Evolutionary conservation across 495 filamentous ascomycete genomes (phyloP).

Genomic region (Monascus purpureus): DNA sequence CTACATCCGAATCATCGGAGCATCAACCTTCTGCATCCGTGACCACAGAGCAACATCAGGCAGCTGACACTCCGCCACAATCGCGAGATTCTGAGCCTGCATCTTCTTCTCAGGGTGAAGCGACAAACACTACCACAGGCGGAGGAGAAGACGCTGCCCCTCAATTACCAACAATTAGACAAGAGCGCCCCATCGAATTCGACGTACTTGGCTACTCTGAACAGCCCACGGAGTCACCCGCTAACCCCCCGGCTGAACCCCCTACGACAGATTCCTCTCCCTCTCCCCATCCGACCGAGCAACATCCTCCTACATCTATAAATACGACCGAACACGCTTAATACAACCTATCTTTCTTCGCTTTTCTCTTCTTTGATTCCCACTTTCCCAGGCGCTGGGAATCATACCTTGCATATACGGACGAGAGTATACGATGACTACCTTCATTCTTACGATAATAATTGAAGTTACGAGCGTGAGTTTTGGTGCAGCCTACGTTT

Average conservation of each 20-base stretch:
- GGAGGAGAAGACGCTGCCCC: background rate
- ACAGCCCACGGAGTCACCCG: background rate
- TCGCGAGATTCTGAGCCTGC: background rate
- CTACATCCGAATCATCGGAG: conserved; percentile 4
- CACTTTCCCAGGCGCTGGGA: background rate
- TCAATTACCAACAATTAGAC: background rate
- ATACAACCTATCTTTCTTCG: background rate
- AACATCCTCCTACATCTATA: background rate
- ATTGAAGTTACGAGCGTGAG: background rate
- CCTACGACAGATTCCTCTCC: background rate
- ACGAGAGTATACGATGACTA: background rate
- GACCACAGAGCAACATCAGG: background rate
- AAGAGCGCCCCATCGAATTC: background rate
- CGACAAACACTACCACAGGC: background rate
- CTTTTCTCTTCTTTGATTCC: background rate
- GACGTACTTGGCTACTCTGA: background rate
- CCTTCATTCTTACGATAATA: no score
- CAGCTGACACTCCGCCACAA: background rate
- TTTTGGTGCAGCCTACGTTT: background rate
- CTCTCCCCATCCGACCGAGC: background rate
- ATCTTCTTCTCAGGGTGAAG: background rate
- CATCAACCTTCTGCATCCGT: conserved; percentile 4
- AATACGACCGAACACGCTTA: conserved; percentile 1
- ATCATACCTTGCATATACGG: background rate
- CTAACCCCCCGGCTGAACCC: background rate